Base-by-base conservation (phyloP, 768 basidiomycete genomes). In the Epithele typhae region DNA sequence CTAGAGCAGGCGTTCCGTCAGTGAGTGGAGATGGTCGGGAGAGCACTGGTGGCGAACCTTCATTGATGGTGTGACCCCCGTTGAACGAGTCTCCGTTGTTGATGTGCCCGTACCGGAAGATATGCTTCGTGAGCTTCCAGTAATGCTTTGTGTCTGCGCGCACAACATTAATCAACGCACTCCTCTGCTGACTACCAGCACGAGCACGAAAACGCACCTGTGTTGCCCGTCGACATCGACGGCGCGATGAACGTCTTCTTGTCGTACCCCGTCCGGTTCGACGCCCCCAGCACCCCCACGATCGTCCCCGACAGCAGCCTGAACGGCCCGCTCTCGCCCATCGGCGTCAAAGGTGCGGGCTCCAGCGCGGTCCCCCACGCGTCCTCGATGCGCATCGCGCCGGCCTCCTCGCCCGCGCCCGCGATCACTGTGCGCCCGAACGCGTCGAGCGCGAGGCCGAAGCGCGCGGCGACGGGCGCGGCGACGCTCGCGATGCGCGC, bases 51-150 rank as follows among this genome's bases (percentile, higher is more conserved):
- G 17, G 11, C 10, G 11, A 57, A 82, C 84, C 72, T 72, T 88
- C 87, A 47, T 88, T 77, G 22, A 87, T 76, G 2, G 85, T 85
- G 61, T 88, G 87, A n/a, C 82, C 64, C 1, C 74, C 73, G 21
- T 60, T 56, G 40, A 64, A 64, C 19, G 69, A 53, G 25, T 50
- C 53, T 2, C 32, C 37, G 3, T 37, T 35, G 27, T 48, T 52
- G 38, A 55, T 47, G 35, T 65, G 59, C 15, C 62, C 62, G 58
- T 87, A 90, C 17, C 87, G 78, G 74, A 85, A 87, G 51, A 90
- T 87, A 54, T 86, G 83, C 42, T 48, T 51, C 2, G 64, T 64
- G 15, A 70, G 55, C 42, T 66, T 63, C 74, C 75, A 75, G 54
- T 77, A 76, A 50, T 59, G 68, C n/a, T 58, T 57, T 14, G 74